Conservation (phyloP, 2,329 filamentous ascomycete species). For the Hypoxylon sp. region DNA sequence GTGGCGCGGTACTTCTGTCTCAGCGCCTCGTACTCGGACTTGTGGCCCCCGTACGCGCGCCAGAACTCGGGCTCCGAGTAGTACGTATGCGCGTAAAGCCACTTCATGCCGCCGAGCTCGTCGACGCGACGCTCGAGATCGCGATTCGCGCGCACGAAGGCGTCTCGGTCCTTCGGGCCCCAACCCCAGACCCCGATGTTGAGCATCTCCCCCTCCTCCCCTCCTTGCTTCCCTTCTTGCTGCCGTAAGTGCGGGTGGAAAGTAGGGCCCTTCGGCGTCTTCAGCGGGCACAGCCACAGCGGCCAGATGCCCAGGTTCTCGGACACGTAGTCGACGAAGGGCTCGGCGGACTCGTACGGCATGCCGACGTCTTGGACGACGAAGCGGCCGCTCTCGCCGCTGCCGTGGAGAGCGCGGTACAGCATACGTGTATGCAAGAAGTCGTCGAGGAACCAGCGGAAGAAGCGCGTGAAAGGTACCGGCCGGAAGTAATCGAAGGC, state of each 20-base stretch:
- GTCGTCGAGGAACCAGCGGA: conserved; percentile 78
- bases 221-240: conserved; percentile 29
- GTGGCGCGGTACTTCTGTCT: conserved; percentile 74
- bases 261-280: conserved; percentile 64
- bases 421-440: conserved; percentile 82
- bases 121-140: conserved; percentile 78
- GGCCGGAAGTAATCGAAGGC: conserved; percentile 77
- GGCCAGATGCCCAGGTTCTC: conserved; percentile 70
- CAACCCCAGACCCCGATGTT: conserved; percentile 86
- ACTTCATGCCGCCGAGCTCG: conserved; percentile 83
- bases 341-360: conserved; percentile 66
- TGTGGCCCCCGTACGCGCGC: conserved; percentile 69
- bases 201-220: conserved; percentile 60
- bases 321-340: conserved; percentile 70
- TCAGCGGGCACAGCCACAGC: conserved; percentile 72
- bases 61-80: conserved; percentile 82
- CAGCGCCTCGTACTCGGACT: conserved; percentile 73
- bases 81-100: conserved; percentile 89
- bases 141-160: conserved; percentile 80
- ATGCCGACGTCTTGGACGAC: conserved; percentile 78
- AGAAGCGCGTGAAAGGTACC: conserved; percentile 75
- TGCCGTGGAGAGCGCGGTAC: conserved; percentile 79
- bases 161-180: conserved; percentile 69
- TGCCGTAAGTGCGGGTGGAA: conserved; percentile 67
- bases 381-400: conserved; percentile 74